Evolutionary conservation across 768 basidiomycete genomes (phyloP).

Genomic region (Mycena belliarum): DNA sequence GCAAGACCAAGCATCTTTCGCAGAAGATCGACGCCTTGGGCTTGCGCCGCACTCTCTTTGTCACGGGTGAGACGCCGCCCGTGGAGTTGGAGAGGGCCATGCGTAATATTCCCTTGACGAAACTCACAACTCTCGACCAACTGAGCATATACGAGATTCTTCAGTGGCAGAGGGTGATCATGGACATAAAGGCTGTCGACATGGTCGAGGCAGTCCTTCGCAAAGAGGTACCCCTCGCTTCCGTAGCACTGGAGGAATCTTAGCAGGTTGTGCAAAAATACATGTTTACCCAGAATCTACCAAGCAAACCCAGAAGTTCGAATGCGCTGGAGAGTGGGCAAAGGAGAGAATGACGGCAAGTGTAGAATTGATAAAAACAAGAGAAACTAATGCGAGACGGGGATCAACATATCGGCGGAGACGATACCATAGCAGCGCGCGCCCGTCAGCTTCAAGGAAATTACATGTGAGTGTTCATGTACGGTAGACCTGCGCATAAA

Average conservation of each 20-base stretch:
- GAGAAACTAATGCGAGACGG: too few relatives aligned
- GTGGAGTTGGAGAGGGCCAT: slow-evolving; percentile 60
- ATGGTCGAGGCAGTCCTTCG: slow-evolving; percentile 66
- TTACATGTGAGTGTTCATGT: too few relatives aligned
- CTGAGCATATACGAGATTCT: slow-evolving; percentile 81
- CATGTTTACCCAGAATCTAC: too few relatives aligned
- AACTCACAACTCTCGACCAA: slow-evolving; percentile 62
- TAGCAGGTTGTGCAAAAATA: neutral
- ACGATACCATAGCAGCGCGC: too few relatives aligned
- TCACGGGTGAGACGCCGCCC: slow-evolving; percentile 65
- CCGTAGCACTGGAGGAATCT: slow-evolving; percentile 7
- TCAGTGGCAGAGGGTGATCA: slow-evolving; percentile 77
- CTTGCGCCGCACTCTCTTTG: slow-evolving; percentile 74
- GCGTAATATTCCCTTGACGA: slow-evolving; percentile 70
- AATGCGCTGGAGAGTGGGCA: too few relatives aligned
- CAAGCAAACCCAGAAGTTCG: too few relatives aligned
- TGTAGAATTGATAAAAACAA: too few relatives aligned
- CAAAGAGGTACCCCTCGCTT: slow-evolving; percentile 40
- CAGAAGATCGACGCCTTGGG: slow-evolving; percentile 64
- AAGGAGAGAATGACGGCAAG: too few relatives aligned
- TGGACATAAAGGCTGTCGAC: slow-evolving; percentile 85
- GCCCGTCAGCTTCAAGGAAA: too few relatives aligned
- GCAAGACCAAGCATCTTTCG: slow-evolving; percentile 69
- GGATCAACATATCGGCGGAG: too few relatives aligned
- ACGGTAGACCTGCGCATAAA: too few relatives aligned